Percentiles rank a stretch among this genome's conserved stretches.
Conservation (phyloP, 75 land plant species). For the Ceratopteris richardii region DNA sequence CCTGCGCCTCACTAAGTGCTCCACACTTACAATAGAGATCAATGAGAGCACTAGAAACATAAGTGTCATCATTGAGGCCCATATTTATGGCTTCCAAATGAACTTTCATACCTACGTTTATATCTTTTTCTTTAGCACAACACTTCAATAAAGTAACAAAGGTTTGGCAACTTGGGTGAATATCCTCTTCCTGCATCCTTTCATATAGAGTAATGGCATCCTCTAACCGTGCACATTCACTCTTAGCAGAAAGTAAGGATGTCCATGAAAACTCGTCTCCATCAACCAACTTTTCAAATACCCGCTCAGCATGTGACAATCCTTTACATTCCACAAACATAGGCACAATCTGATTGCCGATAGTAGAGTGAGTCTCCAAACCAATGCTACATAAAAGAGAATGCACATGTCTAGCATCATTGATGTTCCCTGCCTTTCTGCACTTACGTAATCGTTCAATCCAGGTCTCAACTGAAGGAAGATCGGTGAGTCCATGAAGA, state of each 20-base stretch:
- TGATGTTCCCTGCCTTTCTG: too few species aligned
- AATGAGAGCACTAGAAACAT: slow-evolving; percentile 23
- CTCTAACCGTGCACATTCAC: slow-evolving; percentile 23
- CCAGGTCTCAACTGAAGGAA: too few species aligned
- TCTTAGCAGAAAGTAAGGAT: slow-evolving; percentile 45
- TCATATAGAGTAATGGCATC: slow-evolving; percentile 38
- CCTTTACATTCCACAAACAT: slow-evolving; percentile 42
- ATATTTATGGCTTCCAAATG: slow-evolving; percentile 4
- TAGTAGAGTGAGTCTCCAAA: slow-evolving; percentile 4
- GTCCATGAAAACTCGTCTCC: slow-evolving; percentile 56
- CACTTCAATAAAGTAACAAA: slow-evolving; percentile 37
- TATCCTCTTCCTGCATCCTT: slow-evolving; percentile 39
- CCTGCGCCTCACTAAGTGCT: slow-evolving; percentile 9
- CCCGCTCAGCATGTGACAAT: slow-evolving; percentile 17
- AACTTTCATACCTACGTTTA: slow-evolving; percentile 1
- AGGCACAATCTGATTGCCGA: slow-evolving; percentile 28
- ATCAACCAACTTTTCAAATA: slow-evolving; percentile 36
- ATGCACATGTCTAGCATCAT: too few species aligned
- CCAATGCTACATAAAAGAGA: too few species aligned
- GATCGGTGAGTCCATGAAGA: too few species aligned
- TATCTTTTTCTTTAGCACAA: not conserved
- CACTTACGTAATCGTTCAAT: too few species aligned
- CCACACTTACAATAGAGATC: slow-evolving; percentile 26
- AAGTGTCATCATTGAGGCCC: slow-evolving; percentile 14
- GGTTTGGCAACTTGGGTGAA: slow-evolving; percentile 41